Conservation (phyloP, 495 filamentous ascomycete genomes). For the Durotheca rogersii region DNA sequence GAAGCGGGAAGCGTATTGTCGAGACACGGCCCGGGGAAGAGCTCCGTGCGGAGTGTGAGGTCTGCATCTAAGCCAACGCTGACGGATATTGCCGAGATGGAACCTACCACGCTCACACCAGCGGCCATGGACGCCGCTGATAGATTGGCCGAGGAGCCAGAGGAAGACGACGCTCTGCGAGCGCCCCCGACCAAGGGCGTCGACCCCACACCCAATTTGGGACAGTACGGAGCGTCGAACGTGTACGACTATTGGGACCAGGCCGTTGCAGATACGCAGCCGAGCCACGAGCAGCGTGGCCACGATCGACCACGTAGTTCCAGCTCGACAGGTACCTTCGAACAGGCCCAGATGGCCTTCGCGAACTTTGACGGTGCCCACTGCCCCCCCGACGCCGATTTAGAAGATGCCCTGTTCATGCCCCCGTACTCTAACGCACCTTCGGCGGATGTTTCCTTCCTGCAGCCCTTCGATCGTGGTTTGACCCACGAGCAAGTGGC, state of each 20-base stretch:
- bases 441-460: constrained; percentile 14
- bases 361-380: constrained; percentile 94
- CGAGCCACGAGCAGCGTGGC: constrained; percentile 27
- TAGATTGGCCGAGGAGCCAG: constrained; percentile 34
- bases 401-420: constrained; percentile 28
- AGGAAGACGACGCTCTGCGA: constrained; percentile 35
- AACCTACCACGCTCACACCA: constrained; percentile 45
- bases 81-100: constrained; percentile 49
- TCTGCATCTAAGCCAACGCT: constrained; percentile 45
- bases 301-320: constrained; percentile 40
- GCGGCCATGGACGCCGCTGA: constrained; percentile 50
- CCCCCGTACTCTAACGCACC: constrained; percentile 32
- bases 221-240: constrained; percentile 19
- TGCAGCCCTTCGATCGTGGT: constrained; percentile 23
- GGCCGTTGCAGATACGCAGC: constrained; percentile 30
- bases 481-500: constrained; percentile 16
- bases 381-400: constrained; percentile 55
- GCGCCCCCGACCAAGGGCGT: constrained; percentile 25
- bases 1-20: constrained; percentile 39
- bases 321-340: constrained; percentile 67
- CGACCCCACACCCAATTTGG: constrained; percentile 29
- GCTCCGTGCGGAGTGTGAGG: constrained; percentile 44
- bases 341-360: constrained; percentile 71
- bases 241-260: constrained; percentile 33
- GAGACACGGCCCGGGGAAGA: constrained; percentile 49